Evolutionary conservation across 108 stramenopile genomes (phyloP), one percentile per base, ranked within the genome.

Genomic region (Cafeteria roenbergensis): DNA sequence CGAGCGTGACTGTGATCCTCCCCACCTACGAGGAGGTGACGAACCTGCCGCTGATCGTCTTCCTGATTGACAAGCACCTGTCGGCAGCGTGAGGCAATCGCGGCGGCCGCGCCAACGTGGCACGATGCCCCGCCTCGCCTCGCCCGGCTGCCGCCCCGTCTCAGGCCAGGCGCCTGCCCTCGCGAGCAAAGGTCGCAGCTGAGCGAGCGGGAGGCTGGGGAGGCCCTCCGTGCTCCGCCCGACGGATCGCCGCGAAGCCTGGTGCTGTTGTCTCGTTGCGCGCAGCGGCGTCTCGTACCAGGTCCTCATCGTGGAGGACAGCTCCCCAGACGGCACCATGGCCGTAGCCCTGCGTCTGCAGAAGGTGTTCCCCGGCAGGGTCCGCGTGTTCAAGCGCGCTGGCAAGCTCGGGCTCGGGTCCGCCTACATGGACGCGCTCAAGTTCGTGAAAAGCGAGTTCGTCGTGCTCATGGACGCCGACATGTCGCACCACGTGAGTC

Each of bases 401-500:
- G 94, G 92, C 9, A 98, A 98, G 63, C 61, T 95, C 38, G 97
- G 97, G 9, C 73, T 98, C 1, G 97, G 97, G 17, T 87, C 86
- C 0, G 97, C 97, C 24, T 98, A 98, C 74, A 77, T 85, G 34
- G 93, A 88, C 37, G 95, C 75, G 17, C 64, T 75, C 69, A 81
- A 87, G 62, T 80, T 75, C 37, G 71, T 71, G 34, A 86, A 81
- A 35, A 91, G 92, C 17, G 76, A 90, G 27, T 80, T 87, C 42
- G 89, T 95, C 54, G 71, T 98, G 55, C 73, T 98, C 25, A 95
- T 98, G 94, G 97, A 98, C 73, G 97, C 94, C 0, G 97, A 98
- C 69, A 68, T 98, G 65, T 85, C 83, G 38, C 97, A 98, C 73
- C 97, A 98, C 76, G 93, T 94, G 9, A 94, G 91, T 12, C 42